phyloP scores from a whole-genome alignment of 768 basidiomycete species.

The Suillus bovinus region DNA sequence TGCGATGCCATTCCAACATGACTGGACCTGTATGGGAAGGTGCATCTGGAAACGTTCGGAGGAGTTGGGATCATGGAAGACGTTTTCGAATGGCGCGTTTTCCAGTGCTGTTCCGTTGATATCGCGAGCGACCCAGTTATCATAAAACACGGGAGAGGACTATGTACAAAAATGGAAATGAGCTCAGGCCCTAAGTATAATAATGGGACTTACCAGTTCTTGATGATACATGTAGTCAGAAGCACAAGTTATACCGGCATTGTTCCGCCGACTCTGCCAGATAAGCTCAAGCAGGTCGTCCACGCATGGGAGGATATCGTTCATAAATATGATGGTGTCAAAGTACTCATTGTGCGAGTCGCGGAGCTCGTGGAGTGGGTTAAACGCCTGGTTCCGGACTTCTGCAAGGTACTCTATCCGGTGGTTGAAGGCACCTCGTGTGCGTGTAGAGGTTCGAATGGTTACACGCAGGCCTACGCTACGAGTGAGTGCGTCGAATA shows the following conservation, averaged over 20 bases:
- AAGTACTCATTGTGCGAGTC: constrained; percentile 93
- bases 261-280: constrained; percentile 90
- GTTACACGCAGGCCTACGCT: constrained; percentile 90
- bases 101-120: constrained; percentile 98
- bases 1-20: constrained; percentile 98
- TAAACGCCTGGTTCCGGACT: constrained; percentile 97
- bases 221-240: constrained; percentile 99
- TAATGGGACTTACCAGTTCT: constrained; percentile 63
- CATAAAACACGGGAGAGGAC: constrained; percentile 90
- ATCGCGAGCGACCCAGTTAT: constrained; percentile 98
- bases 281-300: constrained; percentile 98
- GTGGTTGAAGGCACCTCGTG: constrained; percentile 95
- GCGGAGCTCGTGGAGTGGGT: constrained; percentile 90
- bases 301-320: constrained; percentile 97
- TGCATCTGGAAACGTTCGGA: constrained; percentile 86
- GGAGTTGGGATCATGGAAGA: constrained; percentile 85
- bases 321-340: constrained; percentile 98
- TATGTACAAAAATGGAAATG: not conserved
- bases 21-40: constrained; percentile 93
- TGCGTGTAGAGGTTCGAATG: constrained; percentile 91
- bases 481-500: constrained; percentile 90
- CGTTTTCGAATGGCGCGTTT: constrained; percentile 93
- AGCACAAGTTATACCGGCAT: constrained; percentile 97
- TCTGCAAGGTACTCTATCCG: constrained; percentile 99
- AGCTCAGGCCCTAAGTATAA: not conserved